Percentiles rank a stretch among this genome's conserved stretches.
These are phyloP conservation scores for Didymella sp. DNA, from an alignment of 2,329 filamentous ascomycete genomes.

Conservation along the genomic window DNA sequence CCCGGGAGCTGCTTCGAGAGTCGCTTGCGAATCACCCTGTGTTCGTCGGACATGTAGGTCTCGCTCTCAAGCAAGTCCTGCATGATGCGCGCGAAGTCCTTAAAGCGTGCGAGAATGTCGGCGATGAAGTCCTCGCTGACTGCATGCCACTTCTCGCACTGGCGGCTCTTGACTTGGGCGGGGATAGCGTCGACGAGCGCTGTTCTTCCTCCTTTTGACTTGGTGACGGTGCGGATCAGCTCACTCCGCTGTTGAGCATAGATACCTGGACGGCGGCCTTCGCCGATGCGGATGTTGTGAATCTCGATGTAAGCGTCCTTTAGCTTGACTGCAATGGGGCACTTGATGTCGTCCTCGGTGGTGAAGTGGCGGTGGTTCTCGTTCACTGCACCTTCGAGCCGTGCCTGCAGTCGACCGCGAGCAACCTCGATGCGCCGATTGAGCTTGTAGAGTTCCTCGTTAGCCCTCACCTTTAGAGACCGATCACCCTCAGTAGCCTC, in stretches of 20 bases:
- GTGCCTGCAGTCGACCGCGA: too few relatives aligned
- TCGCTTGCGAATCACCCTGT: neutral
- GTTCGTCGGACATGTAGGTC: slow-evolving; percentile 3
- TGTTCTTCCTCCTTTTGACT: neutral
- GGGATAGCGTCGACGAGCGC: slow-evolving; percentile 3
- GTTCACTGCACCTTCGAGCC: neutral
- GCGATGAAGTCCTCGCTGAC: slow-evolving; percentile 2
- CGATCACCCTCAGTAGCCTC: too few relatives aligned
- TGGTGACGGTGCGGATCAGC: neutral
- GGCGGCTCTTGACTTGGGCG: neutral
- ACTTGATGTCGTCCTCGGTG: slow-evolving; percentile 22
- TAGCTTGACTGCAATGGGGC: slow-evolving; percentile 18
- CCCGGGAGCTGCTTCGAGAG: slow-evolving; percentile 3
- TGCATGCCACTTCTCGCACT: slow-evolving; percentile 1
- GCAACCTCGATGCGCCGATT: neutral
- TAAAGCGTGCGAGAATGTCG: neutral
- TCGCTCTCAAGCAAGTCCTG: slow-evolving; percentile 8
- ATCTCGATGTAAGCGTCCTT: slow-evolving; percentile 7
- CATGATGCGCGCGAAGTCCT: slow-evolving; percentile 2
- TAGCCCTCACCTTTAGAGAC: too few relatives aligned
- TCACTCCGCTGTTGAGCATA: slow-evolving; percentile 6
- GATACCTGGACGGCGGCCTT: neutral
- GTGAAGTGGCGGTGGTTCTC: slow-evolving; percentile 14
- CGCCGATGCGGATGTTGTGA: neutral
- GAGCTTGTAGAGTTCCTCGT: slow-evolving; percentile 3